A percentile compares a stretch with the other conserved stretches of the same genome.
Evolutionary conservation across 352 stramenopile species (phyloP).

Genomic region (Globisporangium polare): DNA sequence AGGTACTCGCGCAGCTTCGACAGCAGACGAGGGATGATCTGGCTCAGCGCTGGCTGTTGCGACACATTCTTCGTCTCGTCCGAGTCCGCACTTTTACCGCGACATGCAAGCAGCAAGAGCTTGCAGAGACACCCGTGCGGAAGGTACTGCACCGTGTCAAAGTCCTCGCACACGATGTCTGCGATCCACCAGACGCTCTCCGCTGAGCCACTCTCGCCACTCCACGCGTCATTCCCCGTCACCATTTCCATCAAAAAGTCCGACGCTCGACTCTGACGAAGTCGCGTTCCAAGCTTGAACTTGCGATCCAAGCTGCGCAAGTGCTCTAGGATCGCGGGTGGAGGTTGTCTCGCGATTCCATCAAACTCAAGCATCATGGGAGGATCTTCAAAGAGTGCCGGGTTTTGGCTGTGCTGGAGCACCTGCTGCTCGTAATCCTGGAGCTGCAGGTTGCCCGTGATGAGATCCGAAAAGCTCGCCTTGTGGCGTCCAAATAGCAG

Average conservation of each 20-base stretch:
- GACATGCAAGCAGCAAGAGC: constrained; percentile 55
- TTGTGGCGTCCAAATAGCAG: constrained; percentile 61
- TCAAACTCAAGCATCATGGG: constrained; percentile 73
- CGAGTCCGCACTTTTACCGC: constrained; percentile 1
- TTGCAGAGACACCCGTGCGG: constrained; percentile 74
- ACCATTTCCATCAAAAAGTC: constrained; percentile 90
- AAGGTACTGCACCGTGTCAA: constrained; percentile 77
- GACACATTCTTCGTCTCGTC: constrained; percentile 18
- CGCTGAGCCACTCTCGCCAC: constrained; percentile 15
- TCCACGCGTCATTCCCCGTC: constrained; percentile 29
- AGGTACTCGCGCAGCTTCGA: constrained; percentile 58
- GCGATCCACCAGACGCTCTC: constrained; percentile 79
- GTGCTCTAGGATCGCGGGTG: constrained; percentile 71
- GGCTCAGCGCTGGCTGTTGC: constrained; percentile 31
- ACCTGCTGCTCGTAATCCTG: constrained; percentile 72
- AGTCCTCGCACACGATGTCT: constrained; percentile 85
- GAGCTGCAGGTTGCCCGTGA: constrained; percentile 58
- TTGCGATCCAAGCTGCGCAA: constrained; percentile 63
- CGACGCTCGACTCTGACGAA: constrained; percentile 70
- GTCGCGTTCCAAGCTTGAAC: constrained; percentile 71
- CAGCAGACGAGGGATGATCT: constrained; percentile 54
- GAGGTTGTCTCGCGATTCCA: constrained; percentile 63
- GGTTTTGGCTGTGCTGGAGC: constrained; percentile 42
- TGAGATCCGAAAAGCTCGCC: constrained; percentile 43
- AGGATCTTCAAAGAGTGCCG: constrained; percentile 45